Percentiles rank a stretch among this genome's conserved stretches.
phyloP scores from a whole-genome alignment of 148 eudicot species.

The Rhododendron ferrugineum region DNA sequence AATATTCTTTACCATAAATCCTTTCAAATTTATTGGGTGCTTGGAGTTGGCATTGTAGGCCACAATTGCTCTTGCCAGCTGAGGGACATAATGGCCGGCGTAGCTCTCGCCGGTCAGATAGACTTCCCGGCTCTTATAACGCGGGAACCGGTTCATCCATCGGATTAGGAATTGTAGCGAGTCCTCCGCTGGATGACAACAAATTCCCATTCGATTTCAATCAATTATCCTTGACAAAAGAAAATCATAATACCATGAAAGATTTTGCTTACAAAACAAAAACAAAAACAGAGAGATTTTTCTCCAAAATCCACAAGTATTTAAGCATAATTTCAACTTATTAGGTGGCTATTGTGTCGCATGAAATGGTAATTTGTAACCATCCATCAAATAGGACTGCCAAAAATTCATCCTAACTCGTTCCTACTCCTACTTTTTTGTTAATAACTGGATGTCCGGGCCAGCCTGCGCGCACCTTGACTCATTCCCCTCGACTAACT shows the following conservation, averaged over 20 bases:
- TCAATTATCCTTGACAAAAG: neutral
- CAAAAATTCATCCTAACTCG: neutral
- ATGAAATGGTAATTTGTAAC: neutral
- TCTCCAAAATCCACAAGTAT: neutral
- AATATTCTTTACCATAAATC: slow-evolving; percentile 57
- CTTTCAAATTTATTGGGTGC: slow-evolving; percentile 68
- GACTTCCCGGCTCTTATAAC: slow-evolving; percentile 56
- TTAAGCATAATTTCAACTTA: neutral
- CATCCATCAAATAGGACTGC: neutral
- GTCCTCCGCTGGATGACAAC: slow-evolving; percentile 51
- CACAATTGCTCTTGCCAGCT: slow-evolving; percentile 64
- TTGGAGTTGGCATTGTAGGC: slow-evolving; percentile 45
- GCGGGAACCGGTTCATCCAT: slow-evolving; percentile 85
- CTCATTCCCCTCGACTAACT: too few species aligned
- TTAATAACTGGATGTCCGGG: too few species aligned
- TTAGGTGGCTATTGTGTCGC: neutral
- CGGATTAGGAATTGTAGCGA: slow-evolving; percentile 58
- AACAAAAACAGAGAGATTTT: too few species aligned
- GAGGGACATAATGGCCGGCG: slow-evolving; percentile 97
- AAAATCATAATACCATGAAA: neutral
- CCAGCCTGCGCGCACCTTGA: too few species aligned
- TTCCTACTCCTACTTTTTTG: neutral
- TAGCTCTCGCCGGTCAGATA: slow-evolving; percentile 87
- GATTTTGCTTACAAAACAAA: neutral
- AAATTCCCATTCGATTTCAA: neutral